Evolutionary conservation across 805 yeast species (phyloP), one percentile per base, ranked within the genome.

Genomic region (Cyberlindnera bimundalis): DNA sequence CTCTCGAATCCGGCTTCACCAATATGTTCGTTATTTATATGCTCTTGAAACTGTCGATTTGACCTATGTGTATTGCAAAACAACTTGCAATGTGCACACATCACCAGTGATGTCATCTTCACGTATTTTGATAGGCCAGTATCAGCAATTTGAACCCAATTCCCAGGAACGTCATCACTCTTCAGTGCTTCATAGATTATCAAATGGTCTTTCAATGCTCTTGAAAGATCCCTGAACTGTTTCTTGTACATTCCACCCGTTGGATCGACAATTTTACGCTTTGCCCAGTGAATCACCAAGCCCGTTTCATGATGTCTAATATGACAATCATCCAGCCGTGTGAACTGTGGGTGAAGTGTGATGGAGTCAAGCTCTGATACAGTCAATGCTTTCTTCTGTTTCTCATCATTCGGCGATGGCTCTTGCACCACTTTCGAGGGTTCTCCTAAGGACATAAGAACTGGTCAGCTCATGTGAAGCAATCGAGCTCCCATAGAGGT

Each of bases 271-370:
- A 36, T 36, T 29, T 29, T 29, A 23, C 29, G 26, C 16, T 29
- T 17, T 4, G 5, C 23, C 33, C 28, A 29, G 12, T 36, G 33
- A 21, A 36, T 29, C 16, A 36, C 23, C 21, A 36, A 33, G 7
- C 39, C 39, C 4, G 39, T 29, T n/a, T 18, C 30, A 18, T 36
- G 26, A 20, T 36, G 39, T 16, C 39, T 33, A 11, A 36, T 6
- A 21, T 36, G 39, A 33, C 21, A 29, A 5, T 23, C n/a, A 21
- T 36, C 33, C 14, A 36, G 21, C 3, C 33, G 29, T 6, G 33
- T 36, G 33, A 36, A 36, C 16, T 7, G 24, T 10, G 24, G 24
- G 10, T n/a, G 26, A 23, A 23, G 11, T 9, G 26, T 23, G 8
- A n/a, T n/a, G n/a, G n/a, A n/a, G n/a, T n/a, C n/a, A n/a, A n/a